Evolutionary conservation across 2,329 filamentous ascomycete genomes (phyloP), one percentile per base, ranked within the genome.

Genomic region (Aschersonia sp.): DNA sequence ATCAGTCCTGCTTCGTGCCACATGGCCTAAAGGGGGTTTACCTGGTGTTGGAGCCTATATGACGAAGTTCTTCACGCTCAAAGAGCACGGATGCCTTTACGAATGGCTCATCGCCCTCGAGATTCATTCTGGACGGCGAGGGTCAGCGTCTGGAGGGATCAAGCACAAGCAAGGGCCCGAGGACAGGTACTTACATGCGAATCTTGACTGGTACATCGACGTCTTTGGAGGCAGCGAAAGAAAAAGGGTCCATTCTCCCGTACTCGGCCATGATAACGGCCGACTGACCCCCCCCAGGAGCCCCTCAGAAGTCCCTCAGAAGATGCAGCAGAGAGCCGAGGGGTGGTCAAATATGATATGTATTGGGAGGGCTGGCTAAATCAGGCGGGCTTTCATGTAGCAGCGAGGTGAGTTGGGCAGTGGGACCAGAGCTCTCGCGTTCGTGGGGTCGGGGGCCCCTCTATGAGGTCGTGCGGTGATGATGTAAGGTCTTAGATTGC

Each of bases 181-280:
- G 22, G 4, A 22, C 22, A 22, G 22, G 9, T 11, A 31, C 71
- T 54, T 58, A 80, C 78, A 84, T 80, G 63, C 78, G 76, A 57
- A 83, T 70, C 66, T 71, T 79, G 55, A 83, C 72, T 22, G 85
- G 79, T 54, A 89, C 78, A 56, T 87, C 76, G 56, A 97, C 74
- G 64, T 86, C 81, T 54, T 87, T 84, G 50, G 92, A 95, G 60
- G 82, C 87, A 55, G 87, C 89, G 70, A 97, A 97, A 32, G 89
- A 94, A 67, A 95, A 96, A 46, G 89, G 84, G 68, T 98, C 92
- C 87, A 96, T 96, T 49, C 60, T 63, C 56, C 63, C 64, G 57
- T 64, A 65, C 51, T 66, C 63, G 54, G 62, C 49, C 63, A 67
- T 67, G 50, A 43, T 49, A 33, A 29, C 45, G 46, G 43, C 44